Evolutionary conservation across 2,329 filamentous ascomycete genomes (phyloP), one percentile per base, ranked within the genome.

Genomic region (Colletotrichum liaoningense): DNA sequence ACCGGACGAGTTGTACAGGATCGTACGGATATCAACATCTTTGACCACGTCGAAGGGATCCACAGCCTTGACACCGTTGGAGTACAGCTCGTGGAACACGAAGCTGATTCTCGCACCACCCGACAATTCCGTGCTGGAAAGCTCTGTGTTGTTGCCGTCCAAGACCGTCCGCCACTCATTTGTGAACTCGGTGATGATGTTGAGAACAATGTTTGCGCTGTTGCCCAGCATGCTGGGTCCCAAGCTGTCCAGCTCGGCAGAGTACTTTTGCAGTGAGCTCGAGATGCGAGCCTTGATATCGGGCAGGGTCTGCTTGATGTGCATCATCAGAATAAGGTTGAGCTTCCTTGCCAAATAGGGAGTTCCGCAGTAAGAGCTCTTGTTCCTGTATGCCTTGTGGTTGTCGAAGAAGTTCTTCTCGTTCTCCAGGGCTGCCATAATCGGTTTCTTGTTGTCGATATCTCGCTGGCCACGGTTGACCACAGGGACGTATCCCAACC

Each of bases 261-360:
- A 88, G 84, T 99, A 99, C 83, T 99, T 99, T 81, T 95, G 93
- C 73, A 99, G 88, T 16, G 96, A 98, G 77, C 94, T 93, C n/a
- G 94, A 91, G 78, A 99, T 99, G 76, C 97, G 93, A 16, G 94
- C 95, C 87, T 99, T 99, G 88, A 99, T 99, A 81, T 99, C 97
- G 54, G 97, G 97, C 16, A 99, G 90, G 1, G 97, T 99, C 87
- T 99, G 96, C 86, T 99, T 99, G 88, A 99, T 99, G 87, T 99
- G 97, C 97, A 99, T 99, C 96, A 99, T 98, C 78, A 99, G 90
- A 81, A 99, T 98, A 79, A 99, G 88, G 85, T 99, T 99, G 74
- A 99, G 91, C 86, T 99, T 99, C 78, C 96, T 92, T 4, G 97
- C 97, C 73, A 99, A 88, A 81, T 99, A 99, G 4, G 97, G 97